Base-by-base conservation (phyloP, 2,329 filamentous ascomycete species). In the Remersonia thermophila region DNA sequence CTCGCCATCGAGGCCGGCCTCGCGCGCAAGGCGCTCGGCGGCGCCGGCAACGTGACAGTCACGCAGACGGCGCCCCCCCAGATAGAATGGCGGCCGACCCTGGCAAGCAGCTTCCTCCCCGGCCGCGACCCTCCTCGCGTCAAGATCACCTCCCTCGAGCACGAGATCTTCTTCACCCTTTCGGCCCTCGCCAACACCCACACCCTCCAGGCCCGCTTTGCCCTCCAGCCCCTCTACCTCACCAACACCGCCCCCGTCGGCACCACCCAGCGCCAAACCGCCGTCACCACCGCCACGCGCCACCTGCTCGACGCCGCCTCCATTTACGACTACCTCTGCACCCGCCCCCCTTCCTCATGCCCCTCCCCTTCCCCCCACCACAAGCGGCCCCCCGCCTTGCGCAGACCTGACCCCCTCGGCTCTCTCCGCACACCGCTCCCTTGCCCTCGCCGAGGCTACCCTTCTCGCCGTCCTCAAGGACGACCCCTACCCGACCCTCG, bases 401-500 rank as follows among this genome's bases (percentile, higher is more conserved):
- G 55, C 63, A 3, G 73, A 79, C 50, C 63, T 78, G 14, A 52
- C 66, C 2, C 65, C 71, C 6, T 52, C 67, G 2, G 67, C 65
- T 7, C 61, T 70, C 12, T 64, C 68, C 35, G 73, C 68, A 1
- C 67, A 83, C 37, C 63, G 73, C 3, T 71, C 69, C 9, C 66
- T 95, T 3, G 77, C 84, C 1, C 67, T 91, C 23, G 85, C 87
- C 2, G 89, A 95, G 59, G 87, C 87, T 0, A 95, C 87, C 0
- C 69, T 96, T 1, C 71, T 95, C 1, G 85, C 85, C 1, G 85
- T 96, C 1, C 58, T 93, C 33, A 96, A 96, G 50, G 89, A 96
- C 53, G 91, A 98, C 51, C 86, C 89, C 0, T 96, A 95, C 52
- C 81, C 89, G 1, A 77, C 81, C 2, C 73, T 79, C 6, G 80